A percentile compares a stretch with the other conserved stretches of the same genome.
Evolutionary conservation across 768 basidiomycete species (phyloP).

Genomic region (Lentinula detonsa): DNA sequence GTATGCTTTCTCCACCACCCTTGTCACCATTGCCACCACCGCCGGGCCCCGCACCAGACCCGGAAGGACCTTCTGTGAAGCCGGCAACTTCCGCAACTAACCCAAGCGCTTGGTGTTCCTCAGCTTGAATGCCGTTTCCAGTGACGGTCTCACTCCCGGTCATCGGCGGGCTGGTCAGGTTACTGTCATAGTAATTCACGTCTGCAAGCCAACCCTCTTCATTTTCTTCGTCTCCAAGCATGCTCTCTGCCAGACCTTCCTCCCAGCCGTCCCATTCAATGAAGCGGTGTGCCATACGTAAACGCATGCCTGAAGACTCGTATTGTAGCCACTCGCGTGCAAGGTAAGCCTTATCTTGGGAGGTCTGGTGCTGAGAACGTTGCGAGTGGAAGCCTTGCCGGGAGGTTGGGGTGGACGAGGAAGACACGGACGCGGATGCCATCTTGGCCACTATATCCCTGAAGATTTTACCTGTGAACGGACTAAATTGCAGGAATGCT

Average conservation of each 20-base stretch:
- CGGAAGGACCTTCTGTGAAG: background rate
- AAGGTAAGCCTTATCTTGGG: slow-evolving; percentile 32
- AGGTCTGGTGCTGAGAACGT: background rate
- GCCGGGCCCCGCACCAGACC: background rate
- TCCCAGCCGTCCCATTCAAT: slow-evolving; percentile 93
- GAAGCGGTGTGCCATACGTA: slow-evolving; percentile 75
- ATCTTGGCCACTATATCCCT: slow-evolving; percentile 55
- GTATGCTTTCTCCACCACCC: background rate
- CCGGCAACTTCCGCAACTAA: background rate
- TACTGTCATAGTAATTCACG: slow-evolving; percentile 15
- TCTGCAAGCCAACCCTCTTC: slow-evolving; percentile 69
- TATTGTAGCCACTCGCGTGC: slow-evolving; percentile 72
- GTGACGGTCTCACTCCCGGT: background rate
- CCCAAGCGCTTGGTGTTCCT: background rate
- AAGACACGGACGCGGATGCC: slow-evolving; percentile 12
- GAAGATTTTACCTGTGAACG: slow-evolving; percentile 69
- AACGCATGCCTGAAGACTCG: slow-evolving; percentile 56
- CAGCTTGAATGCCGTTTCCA: background rate
- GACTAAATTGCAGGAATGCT: slow-evolving; percentile 71
- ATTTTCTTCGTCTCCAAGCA: slow-evolving; percentile 65
- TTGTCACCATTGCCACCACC: background rate
- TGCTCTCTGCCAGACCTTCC: slow-evolving; percentile 71
- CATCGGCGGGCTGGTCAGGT: background rate
- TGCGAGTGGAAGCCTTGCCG: slow-evolving; percentile 15
- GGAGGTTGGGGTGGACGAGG: background rate